phyloP scores from a whole-genome alignment of 1,284 basidiomycete genomes.

The Cryptococcus sp. region DNA sequence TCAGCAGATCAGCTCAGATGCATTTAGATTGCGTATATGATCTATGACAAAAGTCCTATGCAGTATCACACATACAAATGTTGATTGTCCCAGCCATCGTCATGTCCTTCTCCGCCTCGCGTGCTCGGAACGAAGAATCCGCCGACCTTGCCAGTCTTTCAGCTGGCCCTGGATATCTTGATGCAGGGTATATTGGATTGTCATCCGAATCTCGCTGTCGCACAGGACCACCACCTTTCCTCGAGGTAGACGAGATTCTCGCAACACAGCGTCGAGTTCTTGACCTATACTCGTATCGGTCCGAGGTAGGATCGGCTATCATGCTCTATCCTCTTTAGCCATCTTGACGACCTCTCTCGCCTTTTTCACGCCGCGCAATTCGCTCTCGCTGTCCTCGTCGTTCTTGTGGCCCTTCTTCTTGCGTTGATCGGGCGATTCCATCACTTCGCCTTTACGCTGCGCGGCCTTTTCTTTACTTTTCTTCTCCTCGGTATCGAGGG shows the following conservation, averaged over 20 bases:
- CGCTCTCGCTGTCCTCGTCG: constrained; percentile 24
- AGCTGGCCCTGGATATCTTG: too few species aligned
- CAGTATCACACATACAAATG: neutral
- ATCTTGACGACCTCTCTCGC: constrained; percentile 16
- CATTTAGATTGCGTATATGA: constrained; percentile 6
- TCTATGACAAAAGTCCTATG: neutral
- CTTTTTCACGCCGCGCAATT: constrained; percentile 18
- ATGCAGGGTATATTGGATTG: too few species aligned
- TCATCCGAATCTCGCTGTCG: too few species aligned
- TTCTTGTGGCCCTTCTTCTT: constrained; percentile 11
- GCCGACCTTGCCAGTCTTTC: too few species aligned
- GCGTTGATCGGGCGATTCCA: constrained; percentile 15
- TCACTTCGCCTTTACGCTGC: constrained; percentile 30
- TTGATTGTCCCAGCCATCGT: neutral
- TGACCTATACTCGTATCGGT: too few species aligned
- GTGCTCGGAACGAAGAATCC: too few species aligned
- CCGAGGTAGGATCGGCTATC: too few species aligned
- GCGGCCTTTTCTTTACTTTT: constrained; percentile 29
- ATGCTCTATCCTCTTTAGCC: constrained; percentile 2
- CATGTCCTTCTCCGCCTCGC: neutral
- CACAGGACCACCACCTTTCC: too few species aligned
- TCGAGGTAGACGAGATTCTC: too few species aligned
- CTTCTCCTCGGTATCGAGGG: constrained; percentile 33
- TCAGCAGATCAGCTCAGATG: constrained; percentile 1
- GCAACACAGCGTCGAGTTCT: too few species aligned